These are phyloP conservation scores for Schizochytrium sp. DNA, from an alignment of 108 stramenopile species.

Conservation along the genomic window DNA sequence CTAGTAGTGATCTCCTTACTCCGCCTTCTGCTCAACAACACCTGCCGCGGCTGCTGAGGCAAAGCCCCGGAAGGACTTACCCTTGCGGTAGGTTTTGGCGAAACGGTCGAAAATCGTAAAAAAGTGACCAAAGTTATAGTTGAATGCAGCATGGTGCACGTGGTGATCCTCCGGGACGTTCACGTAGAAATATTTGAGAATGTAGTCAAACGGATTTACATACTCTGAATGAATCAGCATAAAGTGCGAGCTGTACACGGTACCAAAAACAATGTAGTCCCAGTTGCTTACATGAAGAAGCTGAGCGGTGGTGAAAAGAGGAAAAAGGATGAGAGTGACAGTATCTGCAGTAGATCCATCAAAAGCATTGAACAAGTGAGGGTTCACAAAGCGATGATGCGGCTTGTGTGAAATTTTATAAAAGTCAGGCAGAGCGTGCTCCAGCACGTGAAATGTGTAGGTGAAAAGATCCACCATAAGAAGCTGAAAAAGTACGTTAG, in stretches of 20 bases:
- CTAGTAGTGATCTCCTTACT: too few species aligned
- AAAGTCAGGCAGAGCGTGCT: constrained; percentile 81
- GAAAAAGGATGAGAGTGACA: constrained; percentile 87
- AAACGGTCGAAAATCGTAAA: constrained; percentile 92
- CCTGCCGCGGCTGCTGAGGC: not conserved
- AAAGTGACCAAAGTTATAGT: constrained; percentile 91
- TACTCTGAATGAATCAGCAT: constrained; percentile 57
- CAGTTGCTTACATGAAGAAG: constrained; percentile 87
- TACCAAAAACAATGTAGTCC: constrained; percentile 65
- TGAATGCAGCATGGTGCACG: constrained; percentile 94
- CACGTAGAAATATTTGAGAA: constrained; percentile 11
- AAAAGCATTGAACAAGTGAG: constrained; percentile 93
- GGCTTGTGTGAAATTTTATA: constrained; percentile 92
- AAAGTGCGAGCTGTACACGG: constrained; percentile 29
- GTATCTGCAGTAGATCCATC: constrained; percentile 89
- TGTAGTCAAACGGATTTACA: constrained; percentile 12
- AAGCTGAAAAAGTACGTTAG: constrained; percentile 77
- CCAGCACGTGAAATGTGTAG: constrained; percentile 84
- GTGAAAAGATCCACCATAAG: constrained; percentile 88
- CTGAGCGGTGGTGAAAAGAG: constrained; percentile 85
- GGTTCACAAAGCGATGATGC: constrained; percentile 93
- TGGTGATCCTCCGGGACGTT: constrained; percentile 81
- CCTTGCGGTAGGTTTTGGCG: constrained; percentile 81
- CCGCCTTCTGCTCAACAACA: too few species aligned
- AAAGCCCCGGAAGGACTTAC: constrained; percentile 43